Base-by-base conservation (phyloP, 2,329 filamentous ascomycete species). In the Dichotomopilus funicola region DNA sequence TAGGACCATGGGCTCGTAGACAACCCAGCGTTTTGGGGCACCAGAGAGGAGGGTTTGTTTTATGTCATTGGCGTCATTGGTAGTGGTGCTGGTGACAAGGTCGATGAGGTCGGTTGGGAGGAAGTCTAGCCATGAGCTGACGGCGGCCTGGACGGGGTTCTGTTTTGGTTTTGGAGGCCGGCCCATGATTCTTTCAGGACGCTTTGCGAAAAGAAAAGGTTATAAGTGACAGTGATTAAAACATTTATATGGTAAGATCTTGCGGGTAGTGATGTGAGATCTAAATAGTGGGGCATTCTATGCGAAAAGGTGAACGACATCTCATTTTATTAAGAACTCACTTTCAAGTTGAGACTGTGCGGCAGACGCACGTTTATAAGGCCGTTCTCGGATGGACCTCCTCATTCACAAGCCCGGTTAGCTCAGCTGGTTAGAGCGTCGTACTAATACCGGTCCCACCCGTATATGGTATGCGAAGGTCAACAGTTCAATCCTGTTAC, bases 1-100 rank as follows among this genome's bases (percentile, higher is more conserved):
- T 12, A 86, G 72, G 4, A 78, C 75, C 76, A 86, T 80, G 8
- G 82, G 81, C 54, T 79, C 78, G 62, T 86, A 86, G 10, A 79
- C 71, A 0, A 78, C 78, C 75, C 81, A 86, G 59, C 82, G 71
- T 61, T 79, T 82, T 0, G 83, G 82, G 2, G 76, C 73, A 43
- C 70, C 66, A 9, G 61, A 64, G 19, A 77, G 44, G 8, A 81
- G 70, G 19, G 1, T 31, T 19, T 53, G 57, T 12, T 67, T 54
- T 41, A 31, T n/a, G 43, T 54, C 48, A 38, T 43, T 49, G 45
- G 49, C 44, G 56, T 35, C 38, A 5, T 27, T 43, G 31, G 31
- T 11, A 3, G 3, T 11, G 10, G 45, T 40, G 45, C 58, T 56
- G 10, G 40, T 36, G 19, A 51, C 52, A 44, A 51, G 47, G 43